Evolutionary conservation across 768 basidiomycete species (phyloP).

Genomic region (Boletellus ananiceps): DNA sequence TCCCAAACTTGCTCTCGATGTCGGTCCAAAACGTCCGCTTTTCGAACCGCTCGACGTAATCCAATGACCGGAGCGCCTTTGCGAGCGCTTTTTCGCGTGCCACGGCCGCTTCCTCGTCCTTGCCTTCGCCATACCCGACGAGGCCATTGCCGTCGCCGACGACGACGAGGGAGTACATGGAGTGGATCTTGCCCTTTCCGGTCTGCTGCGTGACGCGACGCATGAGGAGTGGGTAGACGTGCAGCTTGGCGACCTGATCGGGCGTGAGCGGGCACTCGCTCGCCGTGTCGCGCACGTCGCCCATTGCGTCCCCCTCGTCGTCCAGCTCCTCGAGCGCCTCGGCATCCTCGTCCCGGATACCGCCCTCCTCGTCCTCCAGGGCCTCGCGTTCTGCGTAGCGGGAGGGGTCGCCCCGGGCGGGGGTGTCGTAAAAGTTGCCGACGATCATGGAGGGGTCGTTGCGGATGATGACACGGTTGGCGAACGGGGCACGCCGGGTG

Average conservation of each 20-base stretch:
- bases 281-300: constrained; percentile 13
- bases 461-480: constrained; percentile 60
- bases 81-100: constrained; percentile 57
- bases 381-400: neutral
- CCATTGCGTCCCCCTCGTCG: constrained; percentile 11
- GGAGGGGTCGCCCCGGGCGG: constrained; percentile 9
- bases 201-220: constrained; percentile 83
- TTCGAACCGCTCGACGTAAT: constrained; percentile 92
- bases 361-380: constrained; percentile 4
- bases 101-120: constrained; percentile 51
- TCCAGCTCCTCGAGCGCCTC: constrained; percentile 16
- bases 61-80: constrained; percentile 82
- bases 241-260: constrained; percentile 30
- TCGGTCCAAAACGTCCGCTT: constrained; percentile 93
- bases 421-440: constrained; percentile 28
- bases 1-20: constrained; percentile 77
- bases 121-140: constrained; percentile 79
- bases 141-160: constrained; percentile 82
- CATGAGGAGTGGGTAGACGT: constrained; percentile 38
- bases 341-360: constrained; percentile 5
- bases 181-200: constrained; percentile 83
- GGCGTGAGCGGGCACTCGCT: constrained; percentile 16
- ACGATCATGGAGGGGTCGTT: constrained; percentile 69
- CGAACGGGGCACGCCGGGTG: constrained; percentile 45
- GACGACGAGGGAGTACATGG: constrained; percentile 58